Conservation (phyloP, 306 rosid genomes). For the Vigna angularis region DNA sequence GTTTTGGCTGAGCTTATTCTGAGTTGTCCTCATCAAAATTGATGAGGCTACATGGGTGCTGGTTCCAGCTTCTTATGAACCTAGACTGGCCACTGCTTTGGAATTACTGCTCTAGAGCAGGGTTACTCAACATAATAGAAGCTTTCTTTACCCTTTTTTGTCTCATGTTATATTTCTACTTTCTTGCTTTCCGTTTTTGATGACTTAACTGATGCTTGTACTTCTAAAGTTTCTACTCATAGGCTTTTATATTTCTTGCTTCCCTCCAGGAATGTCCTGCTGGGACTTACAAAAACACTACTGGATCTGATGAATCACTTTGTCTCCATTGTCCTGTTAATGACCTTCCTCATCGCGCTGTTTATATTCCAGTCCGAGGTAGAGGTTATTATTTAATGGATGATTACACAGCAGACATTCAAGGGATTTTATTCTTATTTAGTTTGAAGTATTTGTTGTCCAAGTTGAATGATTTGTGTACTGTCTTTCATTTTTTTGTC, state of each 20-base stretch:
- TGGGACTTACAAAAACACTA: conserved; percentile 89
- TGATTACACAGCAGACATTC: conserved; percentile 29
- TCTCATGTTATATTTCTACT: conserved; percentile 8
- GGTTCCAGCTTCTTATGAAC: conserved; percentile 17
- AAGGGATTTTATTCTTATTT: neutral
- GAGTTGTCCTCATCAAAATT: conserved; percentile 23
- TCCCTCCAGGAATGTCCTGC: conserved; percentile 86
- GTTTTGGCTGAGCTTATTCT: conserved; percentile 18
- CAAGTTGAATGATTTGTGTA: conserved; percentile 27
- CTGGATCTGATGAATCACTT: conserved; percentile 85
- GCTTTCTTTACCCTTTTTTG: conserved; percentile 14
- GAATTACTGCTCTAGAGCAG: conserved; percentile 9
- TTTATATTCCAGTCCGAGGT: conserved; percentile 84
- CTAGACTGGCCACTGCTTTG: conserved; percentile 28
- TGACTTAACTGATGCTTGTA: conserved; percentile 38
- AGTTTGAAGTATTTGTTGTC: neutral
- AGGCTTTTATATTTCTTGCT: conserved; percentile 36
- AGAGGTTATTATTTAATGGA: conserved; percentile 42
- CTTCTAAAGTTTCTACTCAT: conserved; percentile 21
- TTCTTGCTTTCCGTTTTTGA: conserved; percentile 40
- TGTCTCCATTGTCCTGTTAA: conserved; percentile 76
- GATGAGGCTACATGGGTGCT: conserved; percentile 8
- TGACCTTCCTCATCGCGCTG: conserved; percentile 89
- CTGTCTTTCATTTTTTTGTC: neutral
- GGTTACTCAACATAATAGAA: conserved; percentile 29